These are phyloP conservation scores for Rhynchospora tenuis DNA, from an alignment of 176 grass and related monocot genomes.

Conservation along the genomic window DNA sequence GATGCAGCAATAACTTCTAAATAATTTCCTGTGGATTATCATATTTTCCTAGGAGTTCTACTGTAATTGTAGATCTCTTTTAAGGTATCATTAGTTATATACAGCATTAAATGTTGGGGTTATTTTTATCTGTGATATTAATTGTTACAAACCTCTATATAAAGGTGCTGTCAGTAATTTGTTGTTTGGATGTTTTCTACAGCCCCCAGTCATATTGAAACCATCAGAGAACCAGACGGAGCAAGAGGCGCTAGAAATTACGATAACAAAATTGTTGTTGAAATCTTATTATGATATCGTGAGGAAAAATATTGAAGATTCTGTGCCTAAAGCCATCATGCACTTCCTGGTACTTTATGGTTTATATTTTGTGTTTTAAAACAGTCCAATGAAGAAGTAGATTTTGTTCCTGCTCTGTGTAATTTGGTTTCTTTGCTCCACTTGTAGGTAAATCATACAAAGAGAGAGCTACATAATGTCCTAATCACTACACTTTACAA, in stretches of 20 bases:
- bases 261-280: constrained; percentile 93
- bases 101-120: background rate
- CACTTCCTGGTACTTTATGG: constrained; percentile 69
- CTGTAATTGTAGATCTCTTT: background rate
- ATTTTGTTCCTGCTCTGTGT: constrained; percentile 14
- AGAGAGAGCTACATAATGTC: constrained; percentile 90
- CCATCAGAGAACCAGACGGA: constrained; percentile 89
- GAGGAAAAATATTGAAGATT: constrained; percentile 92
- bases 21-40: background rate
- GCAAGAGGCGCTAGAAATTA: constrained; percentile 90
- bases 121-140: background rate
- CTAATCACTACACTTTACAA: constrained; percentile 86
- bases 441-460: constrained; percentile 96
- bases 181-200: constrained; percentile 27
- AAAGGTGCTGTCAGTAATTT: background rate
- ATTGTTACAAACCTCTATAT: background rate
- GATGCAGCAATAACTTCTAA: background rate
- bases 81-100: background rate
- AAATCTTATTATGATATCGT: constrained; percentile 99
- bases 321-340: constrained; percentile 95
- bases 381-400: background rate
- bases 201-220: constrained; percentile 83
- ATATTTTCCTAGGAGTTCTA: background rate
- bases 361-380: background rate
- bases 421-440: constrained; percentile 20